A percentile compares a stretch with the other conserved stretches of the same genome.
Conservation (phyloP, 495 filamentous ascomycete species). For the Talaromyces proteolyticus region DNA sequence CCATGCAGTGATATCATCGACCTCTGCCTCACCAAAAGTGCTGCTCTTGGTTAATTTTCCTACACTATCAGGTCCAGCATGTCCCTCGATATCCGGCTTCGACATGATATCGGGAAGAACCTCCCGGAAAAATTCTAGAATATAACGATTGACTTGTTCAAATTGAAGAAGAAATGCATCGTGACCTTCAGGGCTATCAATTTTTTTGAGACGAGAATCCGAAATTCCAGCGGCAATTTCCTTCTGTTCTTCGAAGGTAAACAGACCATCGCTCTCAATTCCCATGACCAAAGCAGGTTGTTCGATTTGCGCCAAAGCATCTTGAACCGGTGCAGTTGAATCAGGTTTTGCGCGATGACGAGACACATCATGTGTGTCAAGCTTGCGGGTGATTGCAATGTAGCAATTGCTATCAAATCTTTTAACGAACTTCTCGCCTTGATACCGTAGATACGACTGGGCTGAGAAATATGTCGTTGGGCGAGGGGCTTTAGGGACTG, state of each 20-base stretch:
- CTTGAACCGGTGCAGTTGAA: slow-evolving; percentile 48
- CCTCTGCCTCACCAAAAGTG: slow-evolving; percentile 91
- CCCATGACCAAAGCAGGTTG: slow-evolving; percentile 88
- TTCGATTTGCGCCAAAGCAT: slow-evolving; percentile 73
- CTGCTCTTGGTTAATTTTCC: slow-evolving; percentile 65
- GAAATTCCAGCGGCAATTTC: slow-evolving; percentile 82
- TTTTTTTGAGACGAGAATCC: slow-evolving; percentile 69
- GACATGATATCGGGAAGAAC: slow-evolving; percentile 83
- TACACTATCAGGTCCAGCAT: slow-evolving; percentile 26
- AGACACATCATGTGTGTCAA: slow-evolving; percentile 96
- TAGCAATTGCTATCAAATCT: slow-evolving; percentile 98
- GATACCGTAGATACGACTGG: slow-evolving; percentile 97
- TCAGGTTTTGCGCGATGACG: slow-evolving; percentile 50
- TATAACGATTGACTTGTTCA: slow-evolving; percentile 88
- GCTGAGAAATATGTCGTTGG: slow-evolving; percentile 91
- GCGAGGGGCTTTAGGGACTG: slow-evolving; percentile 10
- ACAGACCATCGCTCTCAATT: slow-evolving; percentile 91
- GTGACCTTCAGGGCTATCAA: slow-evolving; percentile 91
- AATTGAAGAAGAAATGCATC: slow-evolving; percentile 97
- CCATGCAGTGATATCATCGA: slow-evolving; percentile 97
- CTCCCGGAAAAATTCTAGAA: slow-evolving; percentile 77
- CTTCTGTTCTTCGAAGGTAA: slow-evolving; percentile 93
- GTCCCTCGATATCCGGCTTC: slow-evolving; percentile 41
- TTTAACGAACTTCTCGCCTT: slow-evolving; percentile 93
- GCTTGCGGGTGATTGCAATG: slow-evolving; percentile 95